These are phyloP conservation scores for Erodium texanum DNA, from an alignment of 441 rosid species.

Conservation along the genomic window DNA sequence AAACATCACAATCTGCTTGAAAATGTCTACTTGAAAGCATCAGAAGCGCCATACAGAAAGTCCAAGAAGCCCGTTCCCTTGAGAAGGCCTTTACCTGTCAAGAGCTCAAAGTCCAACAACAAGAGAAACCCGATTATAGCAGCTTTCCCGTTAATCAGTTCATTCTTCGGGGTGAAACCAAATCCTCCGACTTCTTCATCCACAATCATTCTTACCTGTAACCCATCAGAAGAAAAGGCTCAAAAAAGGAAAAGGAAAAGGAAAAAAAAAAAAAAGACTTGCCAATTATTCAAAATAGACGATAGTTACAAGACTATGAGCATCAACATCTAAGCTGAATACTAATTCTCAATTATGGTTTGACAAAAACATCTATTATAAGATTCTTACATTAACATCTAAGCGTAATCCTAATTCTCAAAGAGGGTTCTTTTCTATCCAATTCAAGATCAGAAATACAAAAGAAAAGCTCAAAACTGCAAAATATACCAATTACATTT, in stretches of 20 bases:
- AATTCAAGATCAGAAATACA: too few species aligned
- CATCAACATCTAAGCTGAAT: too few species aligned
- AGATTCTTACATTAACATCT: background rate
- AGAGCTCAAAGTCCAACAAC: slow-evolving; percentile 77
- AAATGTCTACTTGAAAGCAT: slow-evolving; percentile 54
- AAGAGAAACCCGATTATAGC: slow-evolving; percentile 83
- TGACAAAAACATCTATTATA: too few species aligned
- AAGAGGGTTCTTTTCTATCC: background rate
- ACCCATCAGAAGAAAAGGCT: too few species aligned
- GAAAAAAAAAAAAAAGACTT: too few species aligned
- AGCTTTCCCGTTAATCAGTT: slow-evolving; percentile 83
- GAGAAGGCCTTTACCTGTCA: slow-evolving; percentile 86
- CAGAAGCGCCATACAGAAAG: slow-evolving; percentile 54
- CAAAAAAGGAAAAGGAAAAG: too few species aligned
- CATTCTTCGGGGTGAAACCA: slow-evolving; percentile 65
- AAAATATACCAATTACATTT: too few species aligned
- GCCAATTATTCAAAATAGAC: too few species aligned
- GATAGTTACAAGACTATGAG: too few species aligned
- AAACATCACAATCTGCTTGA: background rate
- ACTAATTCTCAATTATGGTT: too few species aligned
- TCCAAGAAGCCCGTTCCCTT: slow-evolving; percentile 92
- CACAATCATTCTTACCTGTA: slow-evolving; percentile 80
- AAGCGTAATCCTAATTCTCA: background rate
- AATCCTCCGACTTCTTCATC: slow-evolving; percentile 64
- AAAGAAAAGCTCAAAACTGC: too few species aligned